Evolutionary conservation across 2,329 filamentous ascomycete genomes (phyloP).

Genomic region (Pestalotiopsis sp.): DNA sequence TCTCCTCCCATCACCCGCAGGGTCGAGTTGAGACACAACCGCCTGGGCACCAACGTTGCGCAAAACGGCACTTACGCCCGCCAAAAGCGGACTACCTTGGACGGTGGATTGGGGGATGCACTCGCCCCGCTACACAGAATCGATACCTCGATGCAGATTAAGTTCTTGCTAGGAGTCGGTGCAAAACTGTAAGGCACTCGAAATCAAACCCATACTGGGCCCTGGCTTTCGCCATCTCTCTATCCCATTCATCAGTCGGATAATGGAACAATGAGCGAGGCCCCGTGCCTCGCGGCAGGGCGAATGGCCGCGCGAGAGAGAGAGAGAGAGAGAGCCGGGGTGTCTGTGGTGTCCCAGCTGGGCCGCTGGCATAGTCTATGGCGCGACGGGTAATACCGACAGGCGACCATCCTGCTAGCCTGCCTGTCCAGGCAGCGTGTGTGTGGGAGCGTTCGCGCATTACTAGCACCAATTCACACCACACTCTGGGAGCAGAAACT

Average conservation of each 20-base stretch:
- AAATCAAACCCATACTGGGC: background rate
- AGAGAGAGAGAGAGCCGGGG: background rate
- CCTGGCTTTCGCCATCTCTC: background rate
- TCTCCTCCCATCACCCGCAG: background rate
- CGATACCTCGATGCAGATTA: background rate
- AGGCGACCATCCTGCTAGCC: background rate
- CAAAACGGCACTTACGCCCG: slow-evolving; percentile 12
- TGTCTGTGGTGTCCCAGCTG: background rate
- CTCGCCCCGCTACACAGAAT: slow-evolving; percentile 4
- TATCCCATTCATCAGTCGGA: background rate
- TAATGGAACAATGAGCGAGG: background rate
- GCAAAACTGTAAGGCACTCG: background rate
- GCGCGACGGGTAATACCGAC: background rate
- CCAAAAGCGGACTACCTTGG: slow-evolving; percentile 8
- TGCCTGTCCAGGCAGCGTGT: background rate
- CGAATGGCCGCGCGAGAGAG: background rate
- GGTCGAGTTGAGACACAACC: slow-evolving; percentile 1
- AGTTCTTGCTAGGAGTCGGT: background rate
- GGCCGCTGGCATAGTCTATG: background rate
- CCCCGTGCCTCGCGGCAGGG: background rate
- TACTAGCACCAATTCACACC: background rate
- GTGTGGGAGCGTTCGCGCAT: background rate
- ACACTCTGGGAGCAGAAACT: background rate
- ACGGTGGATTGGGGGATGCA: background rate
- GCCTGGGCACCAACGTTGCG: slow-evolving; percentile 14